Base-by-base conservation (phyloP, 2,329 filamentous ascomycete genomes). In the Exophiala spinifera region DNA sequence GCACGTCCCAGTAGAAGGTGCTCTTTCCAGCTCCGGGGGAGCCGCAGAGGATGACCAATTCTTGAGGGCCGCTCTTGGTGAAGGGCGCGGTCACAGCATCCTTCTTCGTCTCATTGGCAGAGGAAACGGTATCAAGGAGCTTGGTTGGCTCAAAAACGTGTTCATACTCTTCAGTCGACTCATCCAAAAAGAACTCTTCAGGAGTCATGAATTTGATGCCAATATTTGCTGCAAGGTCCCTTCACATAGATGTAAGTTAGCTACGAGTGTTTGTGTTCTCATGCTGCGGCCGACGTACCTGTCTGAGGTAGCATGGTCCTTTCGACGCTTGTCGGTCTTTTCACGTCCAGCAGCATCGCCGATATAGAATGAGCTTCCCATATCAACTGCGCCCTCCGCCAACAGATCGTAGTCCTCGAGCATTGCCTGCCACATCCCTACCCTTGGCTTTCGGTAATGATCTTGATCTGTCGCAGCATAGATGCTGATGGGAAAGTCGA, bases 11-110 rank as follows among this genome's bases (percentile, higher is more conserved):
- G 72, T 87, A 96, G 66, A 94, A 96, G 0, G 90, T 92, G 36
- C 89, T 95, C 72, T 99, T 97, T 15, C 94, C 94, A 2, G 90
- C 84, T 1, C 89, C 91, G 0, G 94, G 94, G 45, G 88, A 89
- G 1, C 94, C 94, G 66, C 89, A 92, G 68, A 95, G 89, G 6
- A 97, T 71, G 20, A 97, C 82, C 13, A 97, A 75, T 51, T 96
- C 91, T 60, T 84, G 70, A 4, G 80, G 69, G 64, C 86, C 83
- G 48, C 77, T 80, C 72, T 85, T 89, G 44, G 79, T 76, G 60
- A 82, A 75, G 3, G 57, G 54, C 3, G 51, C 36, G 15, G 47
- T 34, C 39, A 54, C 48, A 11, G 21, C 14, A n/a, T 11, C 3
- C 7, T 19, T 25, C 17, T 23, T 20, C 21, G 39, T 15, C 14